Percentiles rank a stretch among this genome's conserved stretches.
Evolutionary conservation across 176 grass and related monocot genomes (phyloP).

Genomic region (Pharus latifolius): DNA sequence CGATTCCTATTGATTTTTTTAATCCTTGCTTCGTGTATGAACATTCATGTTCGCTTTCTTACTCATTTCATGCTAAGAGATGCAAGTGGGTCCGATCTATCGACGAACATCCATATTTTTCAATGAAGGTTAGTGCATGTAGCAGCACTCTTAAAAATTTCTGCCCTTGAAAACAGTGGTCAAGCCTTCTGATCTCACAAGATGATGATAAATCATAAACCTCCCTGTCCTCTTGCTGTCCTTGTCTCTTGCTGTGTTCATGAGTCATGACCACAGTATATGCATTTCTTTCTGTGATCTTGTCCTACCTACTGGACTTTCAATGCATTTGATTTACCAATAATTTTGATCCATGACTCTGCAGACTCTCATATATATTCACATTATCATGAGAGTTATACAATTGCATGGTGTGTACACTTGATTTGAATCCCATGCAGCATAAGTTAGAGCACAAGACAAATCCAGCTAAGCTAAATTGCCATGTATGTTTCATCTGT

Average conservation of each 20-base stretch:
- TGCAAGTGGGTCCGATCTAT: no score
- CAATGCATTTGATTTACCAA: background rate
- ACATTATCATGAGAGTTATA: background rate
- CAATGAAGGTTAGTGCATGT: no score
- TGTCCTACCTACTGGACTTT: conserved; percentile 4
- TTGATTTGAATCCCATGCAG: conserved; percentile 8
- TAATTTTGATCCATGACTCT: background rate
- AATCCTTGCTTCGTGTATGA: no score
- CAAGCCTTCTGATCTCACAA: background rate
- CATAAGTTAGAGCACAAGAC: background rate
- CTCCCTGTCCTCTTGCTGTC: background rate
- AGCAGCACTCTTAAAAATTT: no score
- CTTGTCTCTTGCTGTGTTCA: conserved; percentile 20
- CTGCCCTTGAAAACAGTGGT: no score
- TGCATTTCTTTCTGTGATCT: conserved; percentile 28
- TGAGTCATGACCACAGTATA: background rate
- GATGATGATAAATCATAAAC: background rate
- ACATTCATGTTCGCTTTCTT: no score
- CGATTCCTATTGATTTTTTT: no score
- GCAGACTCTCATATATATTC: background rate
- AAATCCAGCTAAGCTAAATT: background rate
- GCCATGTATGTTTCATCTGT: background rate
- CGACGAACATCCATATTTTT: no score
- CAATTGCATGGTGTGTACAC: background rate
- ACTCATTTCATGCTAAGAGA: no score